Evolutionary conservation across 2,329 filamentous ascomycete species (phyloP), one percentile per base, ranked within the genome.

Genomic region (Fusarium irregulare): DNA sequence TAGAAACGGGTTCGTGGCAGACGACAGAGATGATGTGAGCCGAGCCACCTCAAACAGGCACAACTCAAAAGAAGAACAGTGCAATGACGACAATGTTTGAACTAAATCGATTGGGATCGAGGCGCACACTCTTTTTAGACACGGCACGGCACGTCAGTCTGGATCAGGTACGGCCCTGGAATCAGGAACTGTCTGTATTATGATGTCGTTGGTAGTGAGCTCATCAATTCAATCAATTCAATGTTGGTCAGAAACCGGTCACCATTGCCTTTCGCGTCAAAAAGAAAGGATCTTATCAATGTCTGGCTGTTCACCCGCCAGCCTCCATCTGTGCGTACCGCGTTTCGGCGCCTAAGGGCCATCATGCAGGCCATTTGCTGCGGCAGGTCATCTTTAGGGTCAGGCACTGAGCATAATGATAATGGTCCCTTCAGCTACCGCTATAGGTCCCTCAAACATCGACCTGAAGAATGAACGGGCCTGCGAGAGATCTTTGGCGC

Each of bases 381-480:
- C 64, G 25, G 51, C 25, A 56, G 37, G 28, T 56, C 62, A 40
- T 51, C 42, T 25, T 14, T 49, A 68, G 56, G 68, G 64, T 62
- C 51, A 45, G 42, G 30, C 47, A 59, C 37, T 40, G 30, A 47
- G 51, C 53, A 55, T 40, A 56, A 34, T 53, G 44, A 48, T 30
- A 70, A 45, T 61, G 42, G 55, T 60, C 68, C 64, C 68, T 66
- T 66, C 55, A 65, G 60, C 41, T 65, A 71, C 57, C 32, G 66
- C 57, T 50, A 46, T 32, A 68, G 56, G 63, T 57, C 64, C 56
- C 54, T 69, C 50, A 62, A 58, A 56, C 37, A 45, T 51, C 42
- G 30, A 48, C 45, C 42, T 64, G 57, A 50, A 44, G 51, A 27
- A 57, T 28, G 68, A 64, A 74, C 73, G 71, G 73, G 63, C 73